phyloP scores from a whole-genome alignment of 2,329 filamentous ascomycete species.

The Zymoseptoria pseudotritici region DNA sequence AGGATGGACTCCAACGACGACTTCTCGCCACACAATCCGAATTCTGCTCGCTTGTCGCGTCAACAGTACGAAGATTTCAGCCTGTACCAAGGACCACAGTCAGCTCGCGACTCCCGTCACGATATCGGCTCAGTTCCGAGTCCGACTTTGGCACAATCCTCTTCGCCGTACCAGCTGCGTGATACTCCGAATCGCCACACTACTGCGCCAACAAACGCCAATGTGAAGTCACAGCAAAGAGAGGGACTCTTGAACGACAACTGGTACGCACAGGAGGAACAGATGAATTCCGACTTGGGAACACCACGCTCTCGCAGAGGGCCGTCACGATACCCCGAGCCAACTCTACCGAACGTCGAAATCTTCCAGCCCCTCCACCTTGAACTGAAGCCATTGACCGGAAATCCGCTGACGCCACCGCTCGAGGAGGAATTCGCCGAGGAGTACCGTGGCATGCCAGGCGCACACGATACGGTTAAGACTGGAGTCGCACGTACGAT shows the following conservation, averaged over 20 bases:
- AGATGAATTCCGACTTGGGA: conserved; percentile 21
- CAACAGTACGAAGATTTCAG: conserved; percentile 38
- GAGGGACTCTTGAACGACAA: conserved; percentile 38
- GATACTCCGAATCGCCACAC: conserved; percentile 10
- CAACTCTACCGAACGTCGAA: conserved; percentile 14
- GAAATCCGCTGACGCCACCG: conserved; percentile 42
- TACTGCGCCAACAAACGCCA: conserved; percentile 12
- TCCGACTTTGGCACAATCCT: background rate
- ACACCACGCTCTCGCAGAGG: conserved; percentile 8
- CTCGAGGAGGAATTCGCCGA: conserved; percentile 11
- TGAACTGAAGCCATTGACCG: conserved; percentile 35
- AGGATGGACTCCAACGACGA: conserved; percentile 57
- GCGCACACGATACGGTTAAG: conserved; percentile 7
- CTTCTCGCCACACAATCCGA: conserved; percentile 45
- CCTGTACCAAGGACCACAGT: conserved; percentile 26
- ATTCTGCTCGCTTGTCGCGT: conserved; percentile 48
- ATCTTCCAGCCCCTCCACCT: conserved; percentile 17
- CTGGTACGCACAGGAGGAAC: conserved; percentile 37
- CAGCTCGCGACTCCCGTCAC: conserved; percentile 31
- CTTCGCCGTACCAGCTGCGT: background rate
- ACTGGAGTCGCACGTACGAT: conserved; percentile 25
- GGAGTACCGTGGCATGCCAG: conserved; percentile 8
- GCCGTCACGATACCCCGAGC: conserved; percentile 6
- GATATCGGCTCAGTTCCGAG: conserved; percentile 22
- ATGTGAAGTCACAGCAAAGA: conserved; percentile 23